A percentile compares a stretch with the other conserved stretches of the same genome.
Conservation (phyloP, 2,329 filamentous ascomycete species). For the Fusarium odoratissimum region DNA sequence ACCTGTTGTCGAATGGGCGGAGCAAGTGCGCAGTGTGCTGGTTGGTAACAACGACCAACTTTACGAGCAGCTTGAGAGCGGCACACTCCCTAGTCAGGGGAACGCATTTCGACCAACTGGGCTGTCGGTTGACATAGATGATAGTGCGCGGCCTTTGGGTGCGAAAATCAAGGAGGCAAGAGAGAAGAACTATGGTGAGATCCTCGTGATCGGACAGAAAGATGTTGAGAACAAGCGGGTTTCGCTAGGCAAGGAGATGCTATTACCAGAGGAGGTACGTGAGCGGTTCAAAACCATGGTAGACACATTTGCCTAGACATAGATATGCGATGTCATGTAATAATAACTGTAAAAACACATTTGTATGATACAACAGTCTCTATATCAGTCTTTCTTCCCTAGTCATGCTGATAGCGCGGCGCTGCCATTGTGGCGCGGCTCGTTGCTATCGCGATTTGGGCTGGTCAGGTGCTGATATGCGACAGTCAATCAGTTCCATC, state of each 20-base stretch:
- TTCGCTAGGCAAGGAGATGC: constrained; percentile 53
- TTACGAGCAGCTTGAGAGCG: constrained; percentile 49
- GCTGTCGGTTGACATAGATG: constrained; percentile 77
- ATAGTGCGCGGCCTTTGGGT: constrained; percentile 68
- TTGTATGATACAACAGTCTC: constrained; percentile 9
- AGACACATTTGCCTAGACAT: constrained; percentile 59
- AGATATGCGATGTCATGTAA: constrained; percentile 6
- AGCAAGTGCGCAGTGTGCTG: constrained; percentile 60
- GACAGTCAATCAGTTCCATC: background rate
- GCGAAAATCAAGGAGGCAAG: constrained; percentile 81
- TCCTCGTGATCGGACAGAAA: constrained; percentile 77
- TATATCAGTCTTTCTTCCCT: constrained; percentile 1
- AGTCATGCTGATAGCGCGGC: constrained; percentile 11
- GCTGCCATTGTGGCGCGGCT: constrained; percentile 10
- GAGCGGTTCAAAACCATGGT: constrained; percentile 59
- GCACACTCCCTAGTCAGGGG: constrained; percentile 48
- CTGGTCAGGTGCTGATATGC: background rate
- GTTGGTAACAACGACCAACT: constrained; percentile 56
- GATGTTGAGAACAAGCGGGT: constrained; percentile 71
- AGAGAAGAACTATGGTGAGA: constrained; percentile 76
- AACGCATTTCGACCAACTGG: constrained; percentile 67
- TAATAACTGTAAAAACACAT: constrained; percentile 10
- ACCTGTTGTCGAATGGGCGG: constrained; percentile 63
- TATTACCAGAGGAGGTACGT: constrained; percentile 59
- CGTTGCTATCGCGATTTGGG: constrained; percentile 1